Percentiles rank a stretch among this genome's conserved stretches.
Conservation (phyloP, 306 rosid species). For the Casuarina cunninghamiana region DNA sequence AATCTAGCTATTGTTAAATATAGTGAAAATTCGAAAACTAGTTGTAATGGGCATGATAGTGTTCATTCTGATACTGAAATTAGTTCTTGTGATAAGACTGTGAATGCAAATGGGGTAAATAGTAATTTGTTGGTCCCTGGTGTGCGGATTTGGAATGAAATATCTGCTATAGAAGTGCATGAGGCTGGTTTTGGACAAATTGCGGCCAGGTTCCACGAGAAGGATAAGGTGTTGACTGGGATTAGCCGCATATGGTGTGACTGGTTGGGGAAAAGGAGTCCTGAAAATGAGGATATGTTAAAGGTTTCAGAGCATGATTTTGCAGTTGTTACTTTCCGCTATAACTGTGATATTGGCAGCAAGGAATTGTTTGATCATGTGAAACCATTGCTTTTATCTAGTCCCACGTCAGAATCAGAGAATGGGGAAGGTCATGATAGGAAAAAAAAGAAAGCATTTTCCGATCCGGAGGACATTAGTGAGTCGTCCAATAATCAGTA, state of each 20-base stretch:
- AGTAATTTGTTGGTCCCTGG: conserved; percentile 49
- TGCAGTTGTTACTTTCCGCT: conserved; percentile 64
- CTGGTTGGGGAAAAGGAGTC: conserved; percentile 68
- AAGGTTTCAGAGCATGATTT: conserved; percentile 57
- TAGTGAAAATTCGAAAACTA: conserved; percentile 34
- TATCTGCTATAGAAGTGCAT: conserved; percentile 50
- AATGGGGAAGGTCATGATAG: conserved; percentile 27
- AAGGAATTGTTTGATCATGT: conserved; percentile 54
- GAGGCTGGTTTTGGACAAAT: conserved; percentile 68
- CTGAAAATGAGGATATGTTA: conserved; percentile 24
- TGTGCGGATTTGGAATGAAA: conserved; percentile 57
- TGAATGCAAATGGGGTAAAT: conserved; percentile 25
- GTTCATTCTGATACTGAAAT: conserved; percentile 37
- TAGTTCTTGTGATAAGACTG: conserved; percentile 27
- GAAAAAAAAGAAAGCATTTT: conserved; percentile 62
- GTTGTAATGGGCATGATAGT: conserved; percentile 9
- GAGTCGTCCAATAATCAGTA: conserved; percentile 50
- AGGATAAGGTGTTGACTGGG: conserved; percentile 38
- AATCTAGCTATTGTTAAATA: conserved; percentile 67
- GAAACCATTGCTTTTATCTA: conserved; percentile 48
- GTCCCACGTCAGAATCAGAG: conserved; percentile 40
- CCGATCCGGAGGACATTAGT: conserved; percentile 57
- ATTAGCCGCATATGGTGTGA: conserved; percentile 87
- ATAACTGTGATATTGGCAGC: conserved; percentile 68
- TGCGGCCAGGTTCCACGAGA: conserved; percentile 68